Base-by-base conservation (phyloP, 768 basidiomycete genomes). In the Cystofilobasidium capitatum region DNA sequence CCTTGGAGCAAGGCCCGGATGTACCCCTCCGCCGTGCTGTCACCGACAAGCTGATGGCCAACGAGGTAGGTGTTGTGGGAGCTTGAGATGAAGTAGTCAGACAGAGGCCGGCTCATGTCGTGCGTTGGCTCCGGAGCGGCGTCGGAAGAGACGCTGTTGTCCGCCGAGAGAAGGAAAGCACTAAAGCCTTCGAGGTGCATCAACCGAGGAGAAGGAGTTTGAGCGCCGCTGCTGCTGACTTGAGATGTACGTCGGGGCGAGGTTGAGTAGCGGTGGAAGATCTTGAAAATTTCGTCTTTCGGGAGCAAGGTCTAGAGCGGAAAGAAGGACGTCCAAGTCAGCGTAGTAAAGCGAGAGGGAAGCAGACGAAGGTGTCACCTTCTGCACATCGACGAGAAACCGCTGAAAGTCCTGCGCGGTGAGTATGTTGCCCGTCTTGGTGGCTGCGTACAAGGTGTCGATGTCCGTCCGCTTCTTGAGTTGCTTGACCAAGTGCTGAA, bases 1-100 rank as follows among this genome's bases (percentile, higher is more conserved):
- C 89, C 84, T 59, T 88, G 88, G 47, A 96, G 80, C 45, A 97
- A 79, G 0, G 92, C 92, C 0, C 94, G 82, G 65, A 97, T 91
- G 75, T 98, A 98, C 0, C 94, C 85, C 73, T 96, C 93, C 33
- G 90, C 84, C 0, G 92, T 92, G 69, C 88, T 91, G 36, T 86
- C 84, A 6, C 94, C 94, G 36, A 78, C 73, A 72, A 47, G 92
- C 82, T 78, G 77, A 68, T 76, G 74, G 1, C 77, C 77, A 17
- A 77, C 71, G 6, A 78, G 73, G 62, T 78, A 78, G 0, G 77
- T 78, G 4, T 98, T 97, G 75, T 98, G 93, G 12, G 88, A 91
- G 14, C 88, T 86, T 4, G 88, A 91, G 73, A 93, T 83, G 73
- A 81, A 90, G 75, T 98, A 98, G 66, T 97, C 88, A 1, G 85